A percentile compares a stretch with the other conserved stretches of the same genome.
Conservation (phyloP, 2,329 filamentous ascomycete species). For the Cordyceps pruinosa region DNA sequence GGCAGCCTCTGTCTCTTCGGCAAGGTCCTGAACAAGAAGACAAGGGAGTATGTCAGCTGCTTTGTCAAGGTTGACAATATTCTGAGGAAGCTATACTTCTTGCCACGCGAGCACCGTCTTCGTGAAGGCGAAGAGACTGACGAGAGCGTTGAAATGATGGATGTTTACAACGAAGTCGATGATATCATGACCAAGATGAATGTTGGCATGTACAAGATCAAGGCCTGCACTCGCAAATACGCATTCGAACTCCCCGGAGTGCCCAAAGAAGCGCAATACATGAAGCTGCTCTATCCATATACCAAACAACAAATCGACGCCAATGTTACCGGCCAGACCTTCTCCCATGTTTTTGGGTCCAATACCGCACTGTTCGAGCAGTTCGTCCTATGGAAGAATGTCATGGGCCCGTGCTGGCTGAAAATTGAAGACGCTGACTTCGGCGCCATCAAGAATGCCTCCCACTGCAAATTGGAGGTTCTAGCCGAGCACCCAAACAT, state of each 20-base stretch:
- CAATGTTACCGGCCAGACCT: slow-evolving; percentile 73
- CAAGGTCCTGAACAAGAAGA: slow-evolving; percentile 87
- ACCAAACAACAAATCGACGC: slow-evolving; percentile 61
- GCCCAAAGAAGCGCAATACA: slow-evolving; percentile 81
- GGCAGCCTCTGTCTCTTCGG: slow-evolving; percentile 91
- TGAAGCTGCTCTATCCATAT: slow-evolving; percentile 96
- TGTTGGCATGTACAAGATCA: slow-evolving; percentile 89
- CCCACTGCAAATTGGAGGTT: slow-evolving; percentile 90
- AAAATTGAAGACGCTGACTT: slow-evolving; percentile 85
- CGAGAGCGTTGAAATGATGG: slow-evolving; percentile 76
- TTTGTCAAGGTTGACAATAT: slow-evolving; percentile 97
- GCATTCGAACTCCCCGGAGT: slow-evolving; percentile 87
- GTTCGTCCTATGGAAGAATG: slow-evolving; percentile 96
- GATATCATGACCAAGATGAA: slow-evolving; percentile 79
- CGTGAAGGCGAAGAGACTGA: slow-evolving; percentile 59
- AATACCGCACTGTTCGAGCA: slow-evolving; percentile 95
- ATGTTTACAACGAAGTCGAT: slow-evolving; percentile 88
- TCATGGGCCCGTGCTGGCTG: slow-evolving; percentile 98
- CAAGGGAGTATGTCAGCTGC: slow-evolving; percentile 73
- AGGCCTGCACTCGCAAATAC: slow-evolving; percentile 82
- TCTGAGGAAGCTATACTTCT: slow-evolving; percentile 82
- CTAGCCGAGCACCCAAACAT: slow-evolving; percentile 70
- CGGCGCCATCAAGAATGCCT: slow-evolving; percentile 77
- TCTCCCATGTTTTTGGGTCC: slow-evolving; percentile 86
- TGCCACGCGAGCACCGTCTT: slow-evolving; percentile 63